Percentiles rank a stretch among this genome's conserved stretches.
phyloP scores from a whole-genome alignment of 768 basidiomycete species.

The Pulveroboletus sp. region DNA sequence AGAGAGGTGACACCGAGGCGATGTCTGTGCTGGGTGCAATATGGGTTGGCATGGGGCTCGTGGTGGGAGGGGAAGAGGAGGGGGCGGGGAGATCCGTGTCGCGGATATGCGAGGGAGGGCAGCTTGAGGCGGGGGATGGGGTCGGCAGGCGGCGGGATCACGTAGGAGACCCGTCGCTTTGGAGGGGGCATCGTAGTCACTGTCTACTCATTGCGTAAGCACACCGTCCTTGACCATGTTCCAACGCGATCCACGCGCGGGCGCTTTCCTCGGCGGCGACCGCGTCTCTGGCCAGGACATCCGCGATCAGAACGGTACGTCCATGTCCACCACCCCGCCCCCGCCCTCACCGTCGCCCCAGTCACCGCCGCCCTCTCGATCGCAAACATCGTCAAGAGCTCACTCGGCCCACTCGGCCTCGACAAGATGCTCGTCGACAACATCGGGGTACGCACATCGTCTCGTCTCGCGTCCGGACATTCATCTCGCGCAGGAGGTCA shows the following conservation, averaged over 20 bases:
- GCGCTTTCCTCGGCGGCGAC: slow-evolving; percentile 92
- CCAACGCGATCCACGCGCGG: slow-evolving; percentile 88
- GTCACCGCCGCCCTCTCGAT: slow-evolving; percentile 95
- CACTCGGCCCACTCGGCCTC: slow-evolving; percentile 89
- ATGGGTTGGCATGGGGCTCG: slow-evolving; percentile 17
- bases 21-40: slow-evolving; percentile 65
- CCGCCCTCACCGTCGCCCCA: slow-evolving; percentile 31
- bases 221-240: slow-evolving; percentile 50
- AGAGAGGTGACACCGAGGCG: slow-evolving; percentile 83
- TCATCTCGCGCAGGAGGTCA: slow-evolving; percentile 74
- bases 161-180: slow-evolving; percentile 79
- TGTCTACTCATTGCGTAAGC: slow-evolving; percentile 23
- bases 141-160: slow-evolving; percentile 71
- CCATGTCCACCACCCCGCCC: background rate
- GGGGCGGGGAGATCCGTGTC: slow-evolving; percentile 69
- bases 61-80: slow-evolving; percentile 48
- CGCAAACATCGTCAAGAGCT: slow-evolving; percentile 96
- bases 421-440: slow-evolving; percentile 99
- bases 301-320: slow-evolving; percentile 91
- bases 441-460: slow-evolving; percentile 69
- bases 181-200: slow-evolving; percentile 38
- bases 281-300: slow-evolving; percentile 94
- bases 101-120: slow-evolving; percentile 60
- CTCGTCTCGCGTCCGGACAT: background rate
- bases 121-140: slow-evolving; percentile 65